phyloP scores from a whole-genome alignment of 73 alveolate genomes.

The Paramecium bursaria region DNA sequence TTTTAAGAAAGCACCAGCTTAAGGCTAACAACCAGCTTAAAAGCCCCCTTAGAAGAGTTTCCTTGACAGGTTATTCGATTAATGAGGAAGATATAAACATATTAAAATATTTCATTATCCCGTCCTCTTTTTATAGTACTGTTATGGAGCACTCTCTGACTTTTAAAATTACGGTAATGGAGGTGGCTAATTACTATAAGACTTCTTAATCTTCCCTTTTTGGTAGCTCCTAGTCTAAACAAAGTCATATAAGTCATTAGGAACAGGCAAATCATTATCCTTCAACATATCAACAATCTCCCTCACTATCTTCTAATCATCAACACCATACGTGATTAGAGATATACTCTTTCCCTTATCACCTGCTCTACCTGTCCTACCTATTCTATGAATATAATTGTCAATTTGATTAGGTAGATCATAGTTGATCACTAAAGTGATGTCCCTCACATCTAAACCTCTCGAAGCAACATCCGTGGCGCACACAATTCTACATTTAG shows the following conservation, averaged over 20 bases:
- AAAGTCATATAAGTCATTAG: slow-evolving; percentile 68
- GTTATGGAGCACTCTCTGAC: no score
- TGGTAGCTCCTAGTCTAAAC: slow-evolving; percentile 31
- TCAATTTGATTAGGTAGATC: slow-evolving; percentile 93
- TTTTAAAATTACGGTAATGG: no score
- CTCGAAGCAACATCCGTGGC: slow-evolving; percentile 97
- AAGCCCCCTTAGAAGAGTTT: no score
- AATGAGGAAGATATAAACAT: no score
- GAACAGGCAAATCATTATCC: slow-evolving; percentile 72
- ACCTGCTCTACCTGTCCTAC: slow-evolving; percentile 97
- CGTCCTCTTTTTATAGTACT: no score
- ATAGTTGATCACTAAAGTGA: slow-evolving; percentile 86
- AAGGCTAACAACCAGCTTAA: no score
- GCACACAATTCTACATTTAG: slow-evolving; percentile 80
- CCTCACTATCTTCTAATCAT: slow-evolving; percentile 69
- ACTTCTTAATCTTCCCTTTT: no score
- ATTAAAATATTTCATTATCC: no score
- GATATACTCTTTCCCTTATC: slow-evolving; percentile 76
- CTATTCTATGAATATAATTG: slow-evolving; percentile 95
- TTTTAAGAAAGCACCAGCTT: no score
- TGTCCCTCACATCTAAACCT: slow-evolving; percentile 91
- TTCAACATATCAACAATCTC: slow-evolving; percentile 67
- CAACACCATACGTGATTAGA: slow-evolving; percentile 70
- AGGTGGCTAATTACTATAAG: no score
- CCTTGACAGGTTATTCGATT: no score